phyloP scores from a whole-genome alignment of 805 yeast species.

The Hanseniaspora nectarophila region DNA sequence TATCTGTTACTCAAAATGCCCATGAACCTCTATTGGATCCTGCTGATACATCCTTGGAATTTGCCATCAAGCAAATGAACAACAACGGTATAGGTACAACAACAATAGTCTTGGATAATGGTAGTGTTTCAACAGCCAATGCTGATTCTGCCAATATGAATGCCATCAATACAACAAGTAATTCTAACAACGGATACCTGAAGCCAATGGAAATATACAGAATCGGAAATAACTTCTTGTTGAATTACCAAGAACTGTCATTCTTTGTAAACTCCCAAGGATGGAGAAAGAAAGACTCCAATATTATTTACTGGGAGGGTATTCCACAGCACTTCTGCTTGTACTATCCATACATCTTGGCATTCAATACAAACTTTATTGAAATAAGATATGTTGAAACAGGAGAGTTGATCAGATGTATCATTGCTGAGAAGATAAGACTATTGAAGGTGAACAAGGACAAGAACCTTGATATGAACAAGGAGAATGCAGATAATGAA shows the following conservation, averaged over 20 bases:
- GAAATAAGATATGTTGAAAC: slow-evolving; percentile 80
- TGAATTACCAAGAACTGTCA: slow-evolving; percentile 85
- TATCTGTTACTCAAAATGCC: slow-evolving; percentile 68
- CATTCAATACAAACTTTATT: slow-evolving; percentile 81
- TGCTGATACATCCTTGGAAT: slow-evolving; percentile 95
- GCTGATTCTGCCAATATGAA: not conserved
- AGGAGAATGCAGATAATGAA: slow-evolving; percentile 32
- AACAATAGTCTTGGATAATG: slow-evolving; percentile 11
- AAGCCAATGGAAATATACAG: slow-evolving; percentile 88
- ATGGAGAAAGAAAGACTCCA: slow-evolving; percentile 87
- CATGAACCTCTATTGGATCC: slow-evolving; percentile 88
- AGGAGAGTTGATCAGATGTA: slow-evolving; percentile 74
- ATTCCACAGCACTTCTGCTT: slow-evolving; percentile 83
- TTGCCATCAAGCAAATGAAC: slow-evolving; percentile 51
- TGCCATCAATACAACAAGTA: slow-evolving; percentile 8
- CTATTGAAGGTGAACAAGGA: slow-evolving; percentile 81
- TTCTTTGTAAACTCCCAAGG: slow-evolving; percentile 91
- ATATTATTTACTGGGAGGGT: slow-evolving; percentile 96
- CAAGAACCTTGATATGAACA: slow-evolving; percentile 13
- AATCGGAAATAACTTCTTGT: slow-evolving; percentile 73
- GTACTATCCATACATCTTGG: slow-evolving; percentile 84
- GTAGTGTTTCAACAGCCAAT: slow-evolving; percentile 1
- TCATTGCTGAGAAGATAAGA: slow-evolving; percentile 83
- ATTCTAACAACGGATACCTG: slow-evolving; percentile 26
- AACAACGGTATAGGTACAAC: slow-evolving; percentile 14